Base-by-base conservation (phyloP, 306 rosid genomes). In the Ammopiptanthus mongolicus region DNA sequence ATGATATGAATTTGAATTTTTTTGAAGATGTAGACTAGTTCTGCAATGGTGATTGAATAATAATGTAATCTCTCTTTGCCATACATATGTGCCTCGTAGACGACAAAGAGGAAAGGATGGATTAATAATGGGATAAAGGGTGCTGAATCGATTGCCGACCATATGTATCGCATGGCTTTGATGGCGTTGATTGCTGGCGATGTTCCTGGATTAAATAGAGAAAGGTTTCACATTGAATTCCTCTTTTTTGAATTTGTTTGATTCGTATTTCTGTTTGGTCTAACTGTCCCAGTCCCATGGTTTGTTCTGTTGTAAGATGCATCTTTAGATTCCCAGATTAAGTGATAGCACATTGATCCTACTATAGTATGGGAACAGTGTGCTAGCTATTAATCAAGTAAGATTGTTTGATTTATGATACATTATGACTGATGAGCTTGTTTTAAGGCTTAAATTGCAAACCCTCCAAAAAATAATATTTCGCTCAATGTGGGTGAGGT, bases 51-150 rank as follows among this genome's bases (percentile, higher is more conserved):
- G 69, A 52, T 63, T 42, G 65, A 33, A 28, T 65, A 23, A 42
- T 39, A 34, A 72, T 50, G 0, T n/a, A 19, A 55, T 63, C 51
- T 61, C 77, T 66, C 60, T 60, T 44, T 50, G 13, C 48, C 33
- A 19, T 78, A 21, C 52, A 14, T 59, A 3, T 70, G 29, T 73
- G 55, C 46, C 75, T 69, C 67, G 88, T 80, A 94, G 97, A 88
- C 93, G 50, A 94, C 98, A 14, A 91, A 91, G 71, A 84, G 97
- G 75, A 91, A 88, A 78, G 97, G 98, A 9, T 91, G 98, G 98
- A 84, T 94, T 83, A 94, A 94, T 84, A 95, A 94, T 67, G 97
- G 97, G 70, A 94, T 91, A 76, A 84, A 78, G 85, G 88, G 96
- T 63, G 89, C 90, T 23, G 98, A 94, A 77, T 94, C 98, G 0